Evolutionary conservation across 441 rosid genomes (phyloP), one percentile per base, ranked within the genome.

Genomic region (Gossypium lobatum): DNA sequence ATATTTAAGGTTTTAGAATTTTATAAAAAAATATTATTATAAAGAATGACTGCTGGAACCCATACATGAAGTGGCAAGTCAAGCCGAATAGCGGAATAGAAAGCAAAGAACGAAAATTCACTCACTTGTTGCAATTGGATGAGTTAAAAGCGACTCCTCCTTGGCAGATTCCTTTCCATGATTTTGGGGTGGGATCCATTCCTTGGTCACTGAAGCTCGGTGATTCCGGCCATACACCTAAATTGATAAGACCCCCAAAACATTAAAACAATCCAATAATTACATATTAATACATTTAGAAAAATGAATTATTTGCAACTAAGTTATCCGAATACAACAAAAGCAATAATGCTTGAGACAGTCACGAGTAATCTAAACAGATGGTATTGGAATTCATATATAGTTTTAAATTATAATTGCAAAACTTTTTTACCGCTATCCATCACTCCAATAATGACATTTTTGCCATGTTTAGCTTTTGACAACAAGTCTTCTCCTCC

Each of bases 221-320:
- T 54, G 96, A 90, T 76, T 93, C 98, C 80, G 97, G 98, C 98
- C 98, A 91, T 78, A 89, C 85, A 28, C 98, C 97, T 91, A 74
- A 45, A 64, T 52, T 8, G 45, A 2, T 39, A 5, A 31, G 7
- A 31, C 37, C 7, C 37, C 42, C 37, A 5, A 60, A 60, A 25
- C 34, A 28, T 4, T 28, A 28, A 4, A 28, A 3, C 34, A 28
- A 28, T 28, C 34, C 34, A 28, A 28, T 28, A 4, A 28, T 4
- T 28, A 28, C 34, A 28, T 28, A 28, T n/a, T n/a, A n/a, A 28
- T 28, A 25, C 16, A 23, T 26, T 55, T 57, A 9, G 21, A 18
- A 20, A 9, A 37, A 9, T 37, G 50, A 63, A 63, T 16, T 34
- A 11, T 14, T 59, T 4, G 9, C 14, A 2, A 37, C 6, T 18